A percentile compares a stretch with the other conserved stretches of the same genome.
These are phyloP conservation scores for Leishmania lainsoni DNA, from an alignment of 208 protist species.

Conservation along the genomic window DNA sequence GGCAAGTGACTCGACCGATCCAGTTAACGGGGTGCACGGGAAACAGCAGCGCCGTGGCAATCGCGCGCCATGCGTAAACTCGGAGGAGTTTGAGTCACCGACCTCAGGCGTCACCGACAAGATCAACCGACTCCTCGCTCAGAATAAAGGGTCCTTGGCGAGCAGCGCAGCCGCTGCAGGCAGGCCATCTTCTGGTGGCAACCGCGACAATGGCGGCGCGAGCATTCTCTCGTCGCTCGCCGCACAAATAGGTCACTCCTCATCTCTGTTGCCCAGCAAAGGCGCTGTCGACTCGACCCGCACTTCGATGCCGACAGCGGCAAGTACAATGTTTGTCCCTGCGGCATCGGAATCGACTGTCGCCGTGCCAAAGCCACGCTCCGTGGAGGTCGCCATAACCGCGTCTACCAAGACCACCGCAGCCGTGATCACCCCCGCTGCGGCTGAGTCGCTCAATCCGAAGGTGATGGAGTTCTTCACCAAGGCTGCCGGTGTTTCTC, in stretches of 20 bases:
- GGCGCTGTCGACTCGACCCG: constrained; percentile 9
- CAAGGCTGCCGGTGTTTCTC: constrained; percentile 15
- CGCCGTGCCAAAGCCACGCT: constrained; percentile 29
- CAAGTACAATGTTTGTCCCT: background rate
- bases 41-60: constrained; percentile 21
- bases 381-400: constrained; percentile 5
- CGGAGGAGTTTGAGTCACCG: constrained; percentile 10
- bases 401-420: background rate
- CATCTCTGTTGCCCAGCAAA: constrained; percentile 22
- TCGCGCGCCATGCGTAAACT: background rate
- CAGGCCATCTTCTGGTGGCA: background rate
- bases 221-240: constrained; percentile 26
- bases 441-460: constrained; percentile 39
- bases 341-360: constrained; percentile 4
- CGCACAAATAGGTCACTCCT: constrained; percentile 9
- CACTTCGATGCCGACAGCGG: constrained; percentile 4
- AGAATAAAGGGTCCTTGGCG: constrained; percentile 25
- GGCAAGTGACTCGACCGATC: background rate
- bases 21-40: background rate
- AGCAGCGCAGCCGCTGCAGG: constrained; percentile 1
- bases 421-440: constrained; percentile 9
- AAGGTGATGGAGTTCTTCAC: constrained; percentile 47
- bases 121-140: constrained; percentile 35
- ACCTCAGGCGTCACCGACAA: constrained; percentile 21
- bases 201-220: constrained; percentile 6